These are phyloP conservation scores for Zea luxurians DNA, from an alignment of 176 grass and related monocot genomes.

Conservation along the genomic window DNA sequence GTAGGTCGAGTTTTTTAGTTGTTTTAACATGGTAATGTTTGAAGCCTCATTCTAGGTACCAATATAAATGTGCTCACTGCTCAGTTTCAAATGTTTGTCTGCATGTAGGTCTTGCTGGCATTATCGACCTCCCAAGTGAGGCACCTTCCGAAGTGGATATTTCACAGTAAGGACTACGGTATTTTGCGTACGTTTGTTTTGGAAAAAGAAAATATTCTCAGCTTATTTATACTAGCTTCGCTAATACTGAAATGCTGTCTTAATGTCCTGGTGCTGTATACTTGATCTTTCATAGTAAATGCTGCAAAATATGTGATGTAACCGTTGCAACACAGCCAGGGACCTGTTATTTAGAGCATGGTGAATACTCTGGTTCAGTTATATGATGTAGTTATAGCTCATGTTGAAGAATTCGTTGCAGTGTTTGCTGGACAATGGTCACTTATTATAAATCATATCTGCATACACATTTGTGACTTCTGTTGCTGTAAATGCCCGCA, in stretches of 20 bases:
- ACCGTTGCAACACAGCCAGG: conserved; percentile 6
- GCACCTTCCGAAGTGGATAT: conserved; percentile 46
- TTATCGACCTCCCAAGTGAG: conserved; percentile 52
- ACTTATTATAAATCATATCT: background rate
- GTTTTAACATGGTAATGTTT: background rate
- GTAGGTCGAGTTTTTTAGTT: conserved; percentile 6
- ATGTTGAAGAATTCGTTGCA: background rate
- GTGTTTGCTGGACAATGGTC: background rate
- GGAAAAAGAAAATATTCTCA: background rate
- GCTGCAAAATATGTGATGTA: background rate
- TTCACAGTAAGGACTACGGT: conserved; percentile 44
- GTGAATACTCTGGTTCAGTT: background rate
- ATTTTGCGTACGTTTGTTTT: conserved; percentile 22
- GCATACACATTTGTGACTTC: conserved; percentile 6
- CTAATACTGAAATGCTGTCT: background rate
- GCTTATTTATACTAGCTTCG: background rate
- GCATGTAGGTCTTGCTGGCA: conserved; percentile 54
- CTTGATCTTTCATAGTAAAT: conserved; percentile 21
- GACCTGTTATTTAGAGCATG: background rate
- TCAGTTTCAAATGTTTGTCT: conserved; percentile 23
- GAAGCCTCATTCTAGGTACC: background rate
- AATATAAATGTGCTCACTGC: conserved; percentile 11
- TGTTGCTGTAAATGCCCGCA: background rate
- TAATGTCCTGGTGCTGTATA: background rate
- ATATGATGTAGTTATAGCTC: background rate